Evolutionary conservation across 495 filamentous ascomycete species (phyloP).

Genomic region (Chaetomium cochliodes): DNA sequence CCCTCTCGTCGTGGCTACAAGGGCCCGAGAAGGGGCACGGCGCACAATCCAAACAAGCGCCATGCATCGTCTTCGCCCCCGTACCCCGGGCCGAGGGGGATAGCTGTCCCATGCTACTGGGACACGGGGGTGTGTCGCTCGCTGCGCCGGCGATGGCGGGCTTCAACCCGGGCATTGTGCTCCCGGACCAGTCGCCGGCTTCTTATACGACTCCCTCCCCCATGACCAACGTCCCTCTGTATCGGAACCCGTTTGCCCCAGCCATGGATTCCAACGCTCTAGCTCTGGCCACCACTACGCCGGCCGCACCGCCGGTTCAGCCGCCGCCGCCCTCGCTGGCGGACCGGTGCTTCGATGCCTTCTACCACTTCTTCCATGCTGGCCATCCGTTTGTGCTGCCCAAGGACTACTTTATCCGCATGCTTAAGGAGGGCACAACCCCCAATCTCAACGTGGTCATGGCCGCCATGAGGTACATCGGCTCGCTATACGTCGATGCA

Average conservation of each 20-base stretch:
- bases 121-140: conserved; percentile 35
- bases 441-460: conserved; percentile 46
- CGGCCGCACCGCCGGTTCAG: conserved; percentile 25
- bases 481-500: conserved; percentile 58
- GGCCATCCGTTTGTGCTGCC: conserved; percentile 67
- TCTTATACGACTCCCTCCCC: conserved; percentile 38
- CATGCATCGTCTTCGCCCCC: conserved; percentile 50
- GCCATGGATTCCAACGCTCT: conserved; percentile 34
- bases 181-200: conserved; percentile 42
- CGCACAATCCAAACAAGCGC: conserved; percentile 52
- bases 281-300: conserved; percentile 30
- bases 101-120: conserved; percentile 48
- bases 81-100: conserved; percentile 36
- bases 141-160: conserved; percentile 32
- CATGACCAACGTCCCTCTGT: conserved; percentile 37
- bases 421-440: conserved; percentile 42
- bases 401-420: conserved; percentile 44
- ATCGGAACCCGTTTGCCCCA: conserved; percentile 38
- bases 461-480: conserved; percentile 68
- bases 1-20: conserved; percentile 54
- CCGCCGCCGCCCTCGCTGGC: conserved; percentile 39
- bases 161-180: conserved; percentile 41
- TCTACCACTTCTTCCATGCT: conserved; percentile 64
- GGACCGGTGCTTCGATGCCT: conserved; percentile 55
- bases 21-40: conserved; percentile 44